These are phyloP conservation scores for Umbellularia californica DNA, from an alignment of 164 flowering plant species.

Conservation along the genomic window DNA sequence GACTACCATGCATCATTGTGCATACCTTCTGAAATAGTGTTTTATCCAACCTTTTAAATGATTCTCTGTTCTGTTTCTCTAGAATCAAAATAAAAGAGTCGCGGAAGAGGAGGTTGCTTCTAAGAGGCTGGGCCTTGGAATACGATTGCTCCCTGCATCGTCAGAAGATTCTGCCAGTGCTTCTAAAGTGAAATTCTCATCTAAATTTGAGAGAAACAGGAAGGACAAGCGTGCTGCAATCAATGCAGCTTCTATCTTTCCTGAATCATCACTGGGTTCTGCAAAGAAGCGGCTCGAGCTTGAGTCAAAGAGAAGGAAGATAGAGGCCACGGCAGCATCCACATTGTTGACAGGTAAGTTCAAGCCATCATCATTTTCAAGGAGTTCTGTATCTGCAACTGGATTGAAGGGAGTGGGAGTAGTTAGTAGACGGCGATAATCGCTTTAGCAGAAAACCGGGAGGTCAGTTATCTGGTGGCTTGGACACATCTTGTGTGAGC, in stretches of 20 bases:
- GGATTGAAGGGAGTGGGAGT: neutral
- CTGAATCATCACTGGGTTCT: slow-evolving; percentile 33
- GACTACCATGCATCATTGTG: too few species aligned
- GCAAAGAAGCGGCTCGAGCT: slow-evolving; percentile 44
- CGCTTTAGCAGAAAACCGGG: too few species aligned
- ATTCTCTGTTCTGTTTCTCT: slow-evolving; percentile 7
- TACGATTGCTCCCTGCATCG: slow-evolving; percentile 69
- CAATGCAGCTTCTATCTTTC: slow-evolving; percentile 64
- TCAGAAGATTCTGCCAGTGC: slow-evolving; percentile 63
- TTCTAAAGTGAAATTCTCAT: slow-evolving; percentile 50
- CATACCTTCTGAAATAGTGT: too few species aligned
- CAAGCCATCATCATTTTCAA: slow-evolving; percentile 28
- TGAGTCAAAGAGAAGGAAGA: slow-evolving; percentile 74
- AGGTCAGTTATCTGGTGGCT: too few species aligned
- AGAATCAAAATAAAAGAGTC: slow-evolving; percentile 83
- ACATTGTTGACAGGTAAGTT: slow-evolving; percentile 21
- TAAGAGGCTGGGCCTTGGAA: slow-evolving; percentile 63
- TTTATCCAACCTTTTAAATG: neutral
- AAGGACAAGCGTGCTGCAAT: slow-evolving; percentile 78
- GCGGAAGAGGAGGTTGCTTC: slow-evolving; percentile 73
- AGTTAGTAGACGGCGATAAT: neutral
- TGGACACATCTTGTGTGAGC: too few species aligned
- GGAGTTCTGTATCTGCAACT: neutral
- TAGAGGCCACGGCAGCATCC: slow-evolving; percentile 28
- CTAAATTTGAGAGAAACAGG: slow-evolving; percentile 60